A percentile compares a stretch with the other conserved stretches of the same genome.
phyloP scores from a whole-genome alignment of 768 basidiomycete species.

The Mycena venus region DNA sequence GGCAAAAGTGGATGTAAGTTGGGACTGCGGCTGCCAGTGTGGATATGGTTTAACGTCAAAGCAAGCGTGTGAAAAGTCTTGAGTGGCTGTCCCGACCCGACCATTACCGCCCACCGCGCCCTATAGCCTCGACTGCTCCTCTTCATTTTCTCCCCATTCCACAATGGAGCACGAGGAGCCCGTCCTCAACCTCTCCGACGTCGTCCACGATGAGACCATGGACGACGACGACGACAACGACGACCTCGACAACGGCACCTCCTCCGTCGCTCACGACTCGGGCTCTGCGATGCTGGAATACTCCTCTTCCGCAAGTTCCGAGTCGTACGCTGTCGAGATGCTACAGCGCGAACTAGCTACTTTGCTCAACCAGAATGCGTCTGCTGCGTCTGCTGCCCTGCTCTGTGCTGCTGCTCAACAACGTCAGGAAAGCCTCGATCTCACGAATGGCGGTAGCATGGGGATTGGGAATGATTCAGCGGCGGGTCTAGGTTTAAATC shows the following conservation, averaged over 20 bases:
- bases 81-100: not conserved
- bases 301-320: slow-evolving; percentile 53
- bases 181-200: slow-evolving; percentile 83
- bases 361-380: slow-evolving; percentile 81
- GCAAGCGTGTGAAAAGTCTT: not conserved
- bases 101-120: not conserved
- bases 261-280: slow-evolving; percentile 50
- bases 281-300: slow-evolving; percentile 53
- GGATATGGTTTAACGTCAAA: too few species aligned
- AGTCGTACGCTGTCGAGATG: slow-evolving; percentile 76
- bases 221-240: slow-evolving; percentile 69
- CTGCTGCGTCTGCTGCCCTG: slow-evolving; percentile 75
- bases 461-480: slow-evolving; percentile 45
- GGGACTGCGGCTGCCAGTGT: too few species aligned
- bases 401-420: slow-evolving; percentile 79
- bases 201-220: slow-evolving; percentile 85
- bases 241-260: slow-evolving; percentile 45
- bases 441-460: slow-evolving; percentile 44
- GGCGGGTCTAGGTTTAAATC: slow-evolving; percentile 64
- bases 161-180: slow-evolving; percentile 63
- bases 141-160: not conserved
- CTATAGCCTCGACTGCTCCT: not conserved
- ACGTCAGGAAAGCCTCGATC: slow-evolving; percentile 62
- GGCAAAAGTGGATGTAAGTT: not conserved
- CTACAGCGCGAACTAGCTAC: slow-evolving; percentile 84